A percentile compares a stretch with the other conserved stretches of the same genome.
These are phyloP conservation scores for Microbotryomycetes sp. DNA, from an alignment of 1,284 basidiomycete genomes.

Conservation along the genomic window DNA sequence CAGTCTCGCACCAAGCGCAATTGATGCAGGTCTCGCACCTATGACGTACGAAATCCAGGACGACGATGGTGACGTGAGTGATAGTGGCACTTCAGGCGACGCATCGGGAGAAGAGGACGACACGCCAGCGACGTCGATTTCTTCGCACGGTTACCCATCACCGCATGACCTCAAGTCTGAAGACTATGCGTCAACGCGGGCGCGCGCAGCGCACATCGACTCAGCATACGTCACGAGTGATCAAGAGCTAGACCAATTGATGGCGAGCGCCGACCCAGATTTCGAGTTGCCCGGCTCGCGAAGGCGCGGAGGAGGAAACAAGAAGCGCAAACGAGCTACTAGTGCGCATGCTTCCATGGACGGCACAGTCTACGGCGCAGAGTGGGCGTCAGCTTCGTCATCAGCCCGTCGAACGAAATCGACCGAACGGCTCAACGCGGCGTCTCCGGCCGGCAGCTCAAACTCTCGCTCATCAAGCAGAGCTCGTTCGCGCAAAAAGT, in stretches of 20 bases:
- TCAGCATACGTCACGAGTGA: not conserved
- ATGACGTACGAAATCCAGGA: not conserved
- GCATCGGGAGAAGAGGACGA: not conserved
- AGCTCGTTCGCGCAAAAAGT: not conserved
- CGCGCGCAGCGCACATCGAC: not conserved
- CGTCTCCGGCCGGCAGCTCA: not conserved
- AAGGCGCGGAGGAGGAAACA: not conserved
- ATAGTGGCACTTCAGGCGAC: not conserved
- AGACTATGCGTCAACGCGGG: not conserved
- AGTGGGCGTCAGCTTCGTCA: too few species aligned
- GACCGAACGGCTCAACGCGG: not conserved
- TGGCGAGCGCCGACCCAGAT: not conserved
- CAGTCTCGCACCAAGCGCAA: not conserved
- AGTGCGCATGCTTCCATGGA: not conserved
- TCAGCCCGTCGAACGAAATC: not conserved
- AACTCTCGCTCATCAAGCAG: not conserved
- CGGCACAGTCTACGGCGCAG: not conserved
- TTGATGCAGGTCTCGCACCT: not conserved
- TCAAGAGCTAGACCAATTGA: not conserved
- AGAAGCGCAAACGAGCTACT: not conserved
- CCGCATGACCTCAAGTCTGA: not conserved
- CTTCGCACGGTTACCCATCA: not conserved
- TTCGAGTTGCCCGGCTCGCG: not conserved
- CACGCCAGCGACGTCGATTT: not conserved
- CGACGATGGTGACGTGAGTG: not conserved